Conservation (phyloP, 1,284 basidiomycete species). For the Schizophyllum amplum region DNA sequence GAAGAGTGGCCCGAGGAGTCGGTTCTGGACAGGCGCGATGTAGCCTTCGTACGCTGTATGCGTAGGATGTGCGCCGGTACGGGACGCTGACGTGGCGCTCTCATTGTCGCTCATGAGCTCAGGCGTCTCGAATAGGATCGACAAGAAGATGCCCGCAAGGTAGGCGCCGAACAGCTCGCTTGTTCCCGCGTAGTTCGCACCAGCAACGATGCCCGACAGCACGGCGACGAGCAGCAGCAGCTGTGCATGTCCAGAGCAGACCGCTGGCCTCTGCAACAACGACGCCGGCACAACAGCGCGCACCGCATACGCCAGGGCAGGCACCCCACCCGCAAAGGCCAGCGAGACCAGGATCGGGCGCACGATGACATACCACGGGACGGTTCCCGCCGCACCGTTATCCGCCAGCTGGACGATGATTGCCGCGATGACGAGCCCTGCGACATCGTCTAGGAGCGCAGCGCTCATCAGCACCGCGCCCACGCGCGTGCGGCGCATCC, state of each 20-base stretch:
- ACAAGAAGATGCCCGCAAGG: constrained; percentile 26
- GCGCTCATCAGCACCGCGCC: constrained; percentile 30
- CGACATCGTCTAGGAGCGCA: constrained; percentile 31
- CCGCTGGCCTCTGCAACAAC: constrained; percentile 2
- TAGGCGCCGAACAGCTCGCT: constrained; percentile 33
- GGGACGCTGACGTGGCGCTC: background rate
- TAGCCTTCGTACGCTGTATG: constrained; percentile 18
- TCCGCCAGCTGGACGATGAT: constrained; percentile 25
- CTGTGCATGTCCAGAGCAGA: constrained; percentile 14
- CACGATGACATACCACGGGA: constrained; percentile 25
- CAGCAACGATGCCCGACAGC: constrained; percentile 26
- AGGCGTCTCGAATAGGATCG: constrained; percentile 16
- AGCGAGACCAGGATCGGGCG: constrained; percentile 30
- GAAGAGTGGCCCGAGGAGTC: constrained; percentile 27
- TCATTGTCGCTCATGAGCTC: background rate
- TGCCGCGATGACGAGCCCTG: constrained; percentile 29
- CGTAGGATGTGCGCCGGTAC: constrained; percentile 9
- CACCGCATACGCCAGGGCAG: constrained; percentile 16
- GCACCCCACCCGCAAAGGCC: constrained; percentile 24
- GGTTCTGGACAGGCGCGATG: constrained; percentile 20
- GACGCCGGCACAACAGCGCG: background rate
- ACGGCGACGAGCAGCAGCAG: constrained; percentile 20
- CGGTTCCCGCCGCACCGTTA: constrained; percentile 8
- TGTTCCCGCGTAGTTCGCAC: constrained; percentile 27
- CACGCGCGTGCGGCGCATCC: constrained; percentile 22